A percentile compares a stretch with the other conserved stretches of the same genome.
Conservation (phyloP, 768 basidiomycete species). For the Floccularia luteovirens region DNA sequence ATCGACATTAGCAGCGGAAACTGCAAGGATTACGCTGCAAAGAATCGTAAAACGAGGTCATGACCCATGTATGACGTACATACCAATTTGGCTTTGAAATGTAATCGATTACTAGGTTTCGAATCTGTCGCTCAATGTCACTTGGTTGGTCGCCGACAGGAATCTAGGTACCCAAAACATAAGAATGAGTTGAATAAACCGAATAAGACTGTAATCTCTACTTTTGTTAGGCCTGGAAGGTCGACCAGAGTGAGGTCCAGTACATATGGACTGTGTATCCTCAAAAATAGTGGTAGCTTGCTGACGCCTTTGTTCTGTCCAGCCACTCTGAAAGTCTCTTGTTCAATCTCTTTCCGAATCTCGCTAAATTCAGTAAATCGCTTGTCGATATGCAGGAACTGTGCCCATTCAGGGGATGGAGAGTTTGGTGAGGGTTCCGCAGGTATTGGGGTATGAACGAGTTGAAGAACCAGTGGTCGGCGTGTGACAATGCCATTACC, state of each 20-base stretch:
- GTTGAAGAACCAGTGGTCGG: slow-evolving; percentile 90
- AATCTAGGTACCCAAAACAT: slow-evolving; percentile 41
- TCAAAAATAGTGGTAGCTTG: slow-evolving; percentile 89
- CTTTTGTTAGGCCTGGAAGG: slow-evolving; percentile 94
- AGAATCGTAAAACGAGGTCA: slow-evolving; percentile 1
- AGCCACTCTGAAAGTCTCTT: slow-evolving; percentile 94
- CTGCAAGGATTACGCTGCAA: slow-evolving; percentile 86
- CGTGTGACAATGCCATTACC: slow-evolving; percentile 95
- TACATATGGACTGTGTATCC: slow-evolving; percentile 94
- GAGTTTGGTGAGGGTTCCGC: slow-evolving; percentile 34
- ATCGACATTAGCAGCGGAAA: slow-evolving; percentile 97
- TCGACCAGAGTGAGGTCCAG: slow-evolving; percentile 95
- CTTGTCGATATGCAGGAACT: slow-evolving; percentile 95
- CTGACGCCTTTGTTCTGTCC: slow-evolving; percentile 99
- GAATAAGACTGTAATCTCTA: slow-evolving; percentile 21
- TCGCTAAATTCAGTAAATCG: slow-evolving; percentile 95
- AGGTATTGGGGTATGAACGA: slow-evolving; percentile 82
- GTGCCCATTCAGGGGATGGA: slow-evolving; percentile 82
- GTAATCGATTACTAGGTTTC: slow-evolving; percentile 90
- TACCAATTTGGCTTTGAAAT: slow-evolving; percentile 96
- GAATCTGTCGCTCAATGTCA: slow-evolving; percentile 96
- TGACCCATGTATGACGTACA: slow-evolving; percentile 11
- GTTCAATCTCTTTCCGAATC: slow-evolving; percentile 93
- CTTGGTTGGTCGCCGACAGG: slow-evolving; percentile 97
- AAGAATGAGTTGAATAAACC: not conserved